phyloP scores from a whole-genome alignment of 495 filamentous ascomycete species.

The Aspergillus olivimuriae region DNA sequence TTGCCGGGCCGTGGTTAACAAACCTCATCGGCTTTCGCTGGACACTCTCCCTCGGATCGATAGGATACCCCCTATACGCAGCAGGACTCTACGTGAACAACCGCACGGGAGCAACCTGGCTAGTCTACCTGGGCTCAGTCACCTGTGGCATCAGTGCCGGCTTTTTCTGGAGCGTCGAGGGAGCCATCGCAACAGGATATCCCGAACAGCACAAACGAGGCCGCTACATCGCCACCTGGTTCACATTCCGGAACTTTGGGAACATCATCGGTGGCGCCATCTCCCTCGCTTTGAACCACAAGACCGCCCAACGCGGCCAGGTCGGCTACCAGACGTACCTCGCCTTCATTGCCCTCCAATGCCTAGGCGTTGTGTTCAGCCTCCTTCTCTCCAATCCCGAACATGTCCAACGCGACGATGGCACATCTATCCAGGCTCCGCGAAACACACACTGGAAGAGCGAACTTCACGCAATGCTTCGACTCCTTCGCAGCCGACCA shows the following conservation, averaged over 20 bases:
- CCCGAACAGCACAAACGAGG: constrained; percentile 58
- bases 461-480: constrained; percentile 47
- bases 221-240: constrained; percentile 54
- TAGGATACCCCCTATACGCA: constrained; percentile 60
- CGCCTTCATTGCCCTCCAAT: constrained; percentile 57
- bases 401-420: constrained; percentile 51
- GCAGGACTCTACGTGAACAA: constrained; percentile 64
- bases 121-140: constrained; percentile 56
- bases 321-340: constrained; percentile 56
- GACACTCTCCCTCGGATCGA: constrained; percentile 56
- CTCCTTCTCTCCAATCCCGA: constrained; percentile 47
- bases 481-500: constrained; percentile 43
- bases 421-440: constrained; percentile 42
- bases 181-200: constrained; percentile 58
- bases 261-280: constrained; percentile 61
- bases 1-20: constrained; percentile 47
- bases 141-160: constrained; percentile 59
- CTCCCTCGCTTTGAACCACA: constrained; percentile 53
- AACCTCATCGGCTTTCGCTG: constrained; percentile 58
- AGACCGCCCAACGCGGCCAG: constrained; percentile 46
- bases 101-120: constrained; percentile 56
- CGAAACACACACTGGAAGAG: constrained; percentile 39
- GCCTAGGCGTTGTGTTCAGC: constrained; percentile 47
- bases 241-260: constrained; percentile 53
- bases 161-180: constrained; percentile 63